A percentile compares a stretch with the other conserved stretches of the same genome.
These are phyloP conservation scores for Amanita polypyramis DNA, from an alignment of 768 basidiomycete genomes.

Conservation along the genomic window DNA sequence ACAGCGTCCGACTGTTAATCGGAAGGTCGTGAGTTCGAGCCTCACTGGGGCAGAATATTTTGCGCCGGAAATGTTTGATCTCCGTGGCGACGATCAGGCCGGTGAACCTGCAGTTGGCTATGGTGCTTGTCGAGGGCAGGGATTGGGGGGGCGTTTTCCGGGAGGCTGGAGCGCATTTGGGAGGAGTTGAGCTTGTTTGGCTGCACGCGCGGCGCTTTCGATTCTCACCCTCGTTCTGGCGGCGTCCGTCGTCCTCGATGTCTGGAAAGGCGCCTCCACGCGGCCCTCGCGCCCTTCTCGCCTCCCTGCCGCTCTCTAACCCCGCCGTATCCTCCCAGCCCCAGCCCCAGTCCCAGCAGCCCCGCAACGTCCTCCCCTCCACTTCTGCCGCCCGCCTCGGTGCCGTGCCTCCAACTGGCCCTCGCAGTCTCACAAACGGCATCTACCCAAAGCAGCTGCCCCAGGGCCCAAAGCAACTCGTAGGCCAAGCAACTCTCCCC, in stretches of 20 bases:
- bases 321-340: slow-evolving; percentile 14
- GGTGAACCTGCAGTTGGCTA: no score
- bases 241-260: slow-evolving; percentile 27
- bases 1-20: slow-evolving; percentile 73
- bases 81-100: not conserved
- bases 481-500: slow-evolving; percentile 22
- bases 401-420: slow-evolving; percentile 53
- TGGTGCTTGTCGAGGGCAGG: no score
- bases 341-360: slow-evolving; percentile 15
- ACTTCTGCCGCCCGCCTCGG: slow-evolving; percentile 31
- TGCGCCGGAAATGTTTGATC: not conserved
- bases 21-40: slow-evolving; percentile 67
- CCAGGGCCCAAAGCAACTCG: slow-evolving; percentile 29
- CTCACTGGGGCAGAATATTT: slow-evolving; percentile 43
- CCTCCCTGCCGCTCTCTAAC: slow-evolving; percentile 26
- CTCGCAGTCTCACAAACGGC: slow-evolving; percentile 45
- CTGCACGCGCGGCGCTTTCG: not conserved
- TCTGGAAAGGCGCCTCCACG: slow-evolving; percentile 72
- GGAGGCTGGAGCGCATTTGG: not conserved
- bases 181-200: slow-evolving; percentile 5
- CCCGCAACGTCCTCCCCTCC: slow-evolving; percentile 11
- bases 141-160: not conserved
- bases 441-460: slow-evolving; percentile 18
- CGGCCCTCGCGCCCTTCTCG: slow-evolving; percentile 61
- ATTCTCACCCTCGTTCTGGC: slow-evolving; percentile 4